Evolutionary conservation across 768 basidiomycete genomes (phyloP), one percentile per base, ranked within the genome.

Genomic region (Chiua virens): DNA sequence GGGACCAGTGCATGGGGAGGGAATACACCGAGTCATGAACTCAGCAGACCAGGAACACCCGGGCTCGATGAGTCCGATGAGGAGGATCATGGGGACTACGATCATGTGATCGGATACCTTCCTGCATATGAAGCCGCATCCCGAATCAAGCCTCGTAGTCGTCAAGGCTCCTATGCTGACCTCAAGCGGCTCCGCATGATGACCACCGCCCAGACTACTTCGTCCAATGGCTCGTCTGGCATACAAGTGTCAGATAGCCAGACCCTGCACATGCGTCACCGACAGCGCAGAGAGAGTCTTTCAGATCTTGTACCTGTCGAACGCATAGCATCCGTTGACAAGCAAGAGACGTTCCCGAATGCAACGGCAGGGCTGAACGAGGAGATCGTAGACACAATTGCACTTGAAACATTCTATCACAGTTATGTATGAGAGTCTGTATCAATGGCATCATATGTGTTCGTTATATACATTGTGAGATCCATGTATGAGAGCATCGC

Each of bases 1-100:
- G 89, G 92, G n/a, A 91, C 90, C 3, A 90, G 86, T 60, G 90
- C 83, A n/a, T 94, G 92, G 92, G 82, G 82, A 28, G 88, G 82
- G 17, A 66, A 68, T 36, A 73, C 74, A 21, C 72, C 69, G 35
- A 79, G 70, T 60, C 82, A 80, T 43, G 84, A 85, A 63, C 74
- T 67, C 64, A 89, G 81, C 71, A 72, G 85, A 42, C 73, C 83
- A 18, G 78, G 73, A 35, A 88, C 87, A 15, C 92, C 94, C 0
- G 83, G 83, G 8, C 89, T 90, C 0, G 85, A 87, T 44, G 83
- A 81, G 42, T 85, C 87, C 14, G 93, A 94, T 59, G 89, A 92
- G 23, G 92, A 94, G 63, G 91, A 92, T 45, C 80, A 82, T 42
- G 92, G 91, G 36, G 93, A 96, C 70, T 95, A 95, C 66, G 93